phyloP scores from a whole-genome alignment of 1,284 basidiomycete genomes.

The Ganoderma sinense region DNA sequence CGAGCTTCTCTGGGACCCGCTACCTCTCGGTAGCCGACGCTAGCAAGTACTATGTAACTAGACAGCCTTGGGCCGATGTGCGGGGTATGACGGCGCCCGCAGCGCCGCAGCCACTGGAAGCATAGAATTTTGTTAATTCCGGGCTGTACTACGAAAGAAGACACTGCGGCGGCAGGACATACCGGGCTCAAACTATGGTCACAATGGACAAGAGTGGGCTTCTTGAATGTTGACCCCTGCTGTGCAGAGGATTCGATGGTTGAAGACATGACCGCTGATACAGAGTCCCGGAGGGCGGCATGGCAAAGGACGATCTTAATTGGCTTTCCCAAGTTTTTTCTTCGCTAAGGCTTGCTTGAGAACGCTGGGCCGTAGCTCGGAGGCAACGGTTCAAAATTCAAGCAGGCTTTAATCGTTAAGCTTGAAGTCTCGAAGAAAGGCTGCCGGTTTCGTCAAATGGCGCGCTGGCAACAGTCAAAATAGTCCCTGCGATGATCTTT shows the following conservation, averaged over 20 bases:
- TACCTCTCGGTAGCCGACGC: not conserved
- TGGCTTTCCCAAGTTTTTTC: not conserved
- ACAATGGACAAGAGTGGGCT: not conserved
- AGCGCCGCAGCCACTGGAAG: not conserved
- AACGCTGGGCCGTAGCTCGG: not conserved
- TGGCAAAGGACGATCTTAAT: not conserved
- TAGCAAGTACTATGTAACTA: not conserved
- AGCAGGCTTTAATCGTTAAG: not conserved
- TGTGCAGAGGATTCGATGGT: not conserved
- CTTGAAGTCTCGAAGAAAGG: not conserved
- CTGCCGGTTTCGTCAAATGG: too few species aligned
- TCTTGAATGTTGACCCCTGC: not conserved
- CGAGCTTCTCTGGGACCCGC: not conserved
- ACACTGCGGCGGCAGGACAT: slow-evolving; percentile 8
- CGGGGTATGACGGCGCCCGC: not conserved
- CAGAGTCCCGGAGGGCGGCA: not conserved
- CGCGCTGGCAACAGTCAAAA: not conserved
- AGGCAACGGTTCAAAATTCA: not conserved
- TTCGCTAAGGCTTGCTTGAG: not conserved
- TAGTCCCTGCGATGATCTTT: not conserved
- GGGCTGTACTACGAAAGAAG: not conserved
- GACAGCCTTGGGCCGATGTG: not conserved
- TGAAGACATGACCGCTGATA: not conserved
- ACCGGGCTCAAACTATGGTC: not conserved
- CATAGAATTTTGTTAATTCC: not conserved